Percentiles rank a stretch among this genome's conserved stretches.
Evolutionary conservation across 164 flowering plant species (phyloP).

Genomic region (Sextonia rubra): DNA sequence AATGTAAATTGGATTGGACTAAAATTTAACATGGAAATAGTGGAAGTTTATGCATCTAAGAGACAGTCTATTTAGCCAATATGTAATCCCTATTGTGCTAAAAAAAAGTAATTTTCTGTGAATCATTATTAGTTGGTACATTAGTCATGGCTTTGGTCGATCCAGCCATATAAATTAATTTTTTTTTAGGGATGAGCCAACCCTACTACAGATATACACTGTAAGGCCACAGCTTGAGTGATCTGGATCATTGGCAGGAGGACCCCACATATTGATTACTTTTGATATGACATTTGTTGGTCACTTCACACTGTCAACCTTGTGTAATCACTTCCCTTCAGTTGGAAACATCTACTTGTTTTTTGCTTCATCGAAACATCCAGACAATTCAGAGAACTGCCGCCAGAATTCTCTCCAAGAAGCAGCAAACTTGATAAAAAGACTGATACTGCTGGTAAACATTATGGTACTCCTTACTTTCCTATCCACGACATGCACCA

Average conservation of each 20-base stretch:
- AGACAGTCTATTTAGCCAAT: neutral
- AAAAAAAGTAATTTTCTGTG: neutral
- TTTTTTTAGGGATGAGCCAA: neutral
- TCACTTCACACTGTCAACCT: neutral
- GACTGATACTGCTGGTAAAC: neutral
- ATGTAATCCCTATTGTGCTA: neutral
- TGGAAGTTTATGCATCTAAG: too few species aligned
- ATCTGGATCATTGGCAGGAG: neutral
- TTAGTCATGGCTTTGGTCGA: too few species aligned
- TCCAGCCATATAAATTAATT: too few species aligned
- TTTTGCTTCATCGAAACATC: constrained; percentile 46
- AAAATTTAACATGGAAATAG: too few species aligned
- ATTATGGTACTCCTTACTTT: neutral
- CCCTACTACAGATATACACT: neutral
- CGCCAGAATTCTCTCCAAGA: constrained; percentile 29
- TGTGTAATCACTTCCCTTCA: neutral
- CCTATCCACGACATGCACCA: neutral
- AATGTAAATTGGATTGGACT: neutral
- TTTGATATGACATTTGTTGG: neutral
- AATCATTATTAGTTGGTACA: too few species aligned
- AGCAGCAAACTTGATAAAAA: constrained; percentile 20
- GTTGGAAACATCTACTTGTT: neutral
- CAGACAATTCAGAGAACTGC: constrained; percentile 49
- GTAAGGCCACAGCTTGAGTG: neutral
- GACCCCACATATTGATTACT: neutral